Conservation (phyloP, 2,329 filamentous ascomycete species). For the Albifimbria verrucaria region DNA sequence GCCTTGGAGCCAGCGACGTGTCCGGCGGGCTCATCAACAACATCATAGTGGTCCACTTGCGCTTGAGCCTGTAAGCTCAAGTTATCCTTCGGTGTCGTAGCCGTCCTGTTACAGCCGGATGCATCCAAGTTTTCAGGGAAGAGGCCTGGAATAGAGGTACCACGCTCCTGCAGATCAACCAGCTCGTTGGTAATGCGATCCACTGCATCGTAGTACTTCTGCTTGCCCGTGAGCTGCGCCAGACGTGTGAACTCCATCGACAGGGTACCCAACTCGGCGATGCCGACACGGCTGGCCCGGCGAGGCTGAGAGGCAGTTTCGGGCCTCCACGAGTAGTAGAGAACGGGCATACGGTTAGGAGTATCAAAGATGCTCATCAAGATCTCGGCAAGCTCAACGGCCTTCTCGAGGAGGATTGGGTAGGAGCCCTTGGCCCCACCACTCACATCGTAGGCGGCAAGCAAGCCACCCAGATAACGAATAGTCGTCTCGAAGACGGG, state of each 20-base stretch:
- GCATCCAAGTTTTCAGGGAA: slow-evolving; percentile 78
- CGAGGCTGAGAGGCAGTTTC: slow-evolving; percentile 60
- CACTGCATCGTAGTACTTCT: slow-evolving; percentile 87
- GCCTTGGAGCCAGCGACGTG: slow-evolving; percentile 12
- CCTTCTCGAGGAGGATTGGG: slow-evolving; percentile 69
- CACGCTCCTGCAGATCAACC: slow-evolving; percentile 67
- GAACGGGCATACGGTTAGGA: slow-evolving; percentile 85
- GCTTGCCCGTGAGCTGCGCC: slow-evolving; percentile 76
- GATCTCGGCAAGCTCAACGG: slow-evolving; percentile 74
- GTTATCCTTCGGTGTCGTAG: slow-evolving; percentile 23
- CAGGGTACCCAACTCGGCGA: slow-evolving; percentile 75
- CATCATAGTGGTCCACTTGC: slow-evolving; percentile 29
- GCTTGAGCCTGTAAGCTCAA: slow-evolving; percentile 33
- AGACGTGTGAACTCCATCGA: slow-evolving; percentile 87
- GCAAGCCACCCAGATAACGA: slow-evolving; percentile 80
- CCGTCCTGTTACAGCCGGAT: slow-evolving; percentile 69
- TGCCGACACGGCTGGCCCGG: slow-evolving; percentile 54
- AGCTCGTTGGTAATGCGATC: slow-evolving; percentile 81
- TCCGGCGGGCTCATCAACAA: slow-evolving; percentile 22
- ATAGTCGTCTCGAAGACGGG: slow-evolving; percentile 94
- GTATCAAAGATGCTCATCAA: slow-evolving; percentile 85
- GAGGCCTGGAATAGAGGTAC: slow-evolving; percentile 70
- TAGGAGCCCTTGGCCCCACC: slow-evolving; percentile 56
- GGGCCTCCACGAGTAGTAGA: slow-evolving; percentile 77
- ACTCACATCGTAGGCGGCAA: slow-evolving; percentile 85